Percentiles rank a stretch among this genome's conserved stretches.
These are phyloP conservation scores for Zasmidium citrigriseum DNA, from an alignment of 2,329 filamentous ascomycete genomes.

Conservation along the genomic window DNA sequence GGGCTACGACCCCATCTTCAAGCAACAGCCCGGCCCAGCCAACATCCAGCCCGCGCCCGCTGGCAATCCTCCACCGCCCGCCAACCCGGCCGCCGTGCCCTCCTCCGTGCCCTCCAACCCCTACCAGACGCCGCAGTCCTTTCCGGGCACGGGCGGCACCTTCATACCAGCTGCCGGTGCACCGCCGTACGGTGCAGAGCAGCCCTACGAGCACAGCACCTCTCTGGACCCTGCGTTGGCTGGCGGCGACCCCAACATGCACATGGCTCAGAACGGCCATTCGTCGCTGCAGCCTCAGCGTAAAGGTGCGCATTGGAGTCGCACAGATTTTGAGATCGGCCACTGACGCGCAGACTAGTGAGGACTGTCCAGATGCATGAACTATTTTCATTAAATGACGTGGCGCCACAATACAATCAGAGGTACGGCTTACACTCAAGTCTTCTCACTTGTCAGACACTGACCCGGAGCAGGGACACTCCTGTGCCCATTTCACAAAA, in stretches of 20 bases:
- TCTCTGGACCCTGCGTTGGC: slow-evolving; percentile 70
- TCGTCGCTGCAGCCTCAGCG: slow-evolving; percentile 29
- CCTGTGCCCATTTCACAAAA: slow-evolving; percentile 45
- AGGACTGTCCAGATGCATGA: slow-evolving; percentile 66
- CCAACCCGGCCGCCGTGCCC: slow-evolving; percentile 4
- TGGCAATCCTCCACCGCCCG: slow-evolving; percentile 24
- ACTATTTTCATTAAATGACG: slow-evolving; percentile 65
- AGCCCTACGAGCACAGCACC: slow-evolving; percentile 53
- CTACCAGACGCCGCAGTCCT: slow-evolving; percentile 16
- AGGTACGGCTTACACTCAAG: slow-evolving; percentile 3
- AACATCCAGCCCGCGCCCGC: slow-evolving; percentile 69
- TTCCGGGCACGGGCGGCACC: slow-evolving; percentile 17
- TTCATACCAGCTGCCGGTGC: slow-evolving; percentile 15
- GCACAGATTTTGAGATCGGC: neutral
- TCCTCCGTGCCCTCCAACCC: slow-evolving; percentile 17
- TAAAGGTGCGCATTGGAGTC: slow-evolving; percentile 25
- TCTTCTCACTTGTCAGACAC: neutral
- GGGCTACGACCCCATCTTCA: slow-evolving; percentile 86
- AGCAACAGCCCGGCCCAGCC: slow-evolving; percentile 68
- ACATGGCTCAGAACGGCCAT: slow-evolving; percentile 28
- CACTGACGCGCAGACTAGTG: slow-evolving; percentile 31
- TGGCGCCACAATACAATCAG: slow-evolving; percentile 47
- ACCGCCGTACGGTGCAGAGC: slow-evolving; percentile 3
- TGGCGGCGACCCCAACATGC: slow-evolving; percentile 29
- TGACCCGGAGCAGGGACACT: slow-evolving; percentile 14